Percentiles rank a stretch among this genome's conserved stretches.
Conservation (phyloP, 2,329 filamentous ascomycete species). For the Anthostomella pinea region DNA sequence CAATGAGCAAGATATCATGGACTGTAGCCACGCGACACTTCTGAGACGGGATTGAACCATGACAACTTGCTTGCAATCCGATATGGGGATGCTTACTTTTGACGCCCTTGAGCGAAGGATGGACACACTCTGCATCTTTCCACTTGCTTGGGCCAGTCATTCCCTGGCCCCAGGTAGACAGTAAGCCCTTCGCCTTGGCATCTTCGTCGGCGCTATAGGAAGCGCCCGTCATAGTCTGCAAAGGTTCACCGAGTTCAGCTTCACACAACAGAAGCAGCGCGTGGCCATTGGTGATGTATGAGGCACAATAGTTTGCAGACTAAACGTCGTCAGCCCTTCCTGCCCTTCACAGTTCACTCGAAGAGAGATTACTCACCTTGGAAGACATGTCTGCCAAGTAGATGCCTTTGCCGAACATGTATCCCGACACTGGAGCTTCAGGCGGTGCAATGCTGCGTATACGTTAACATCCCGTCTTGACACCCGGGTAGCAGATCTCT, state of each 20-base stretch:
- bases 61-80: too few relatives aligned
- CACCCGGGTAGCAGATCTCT: too few relatives aligned
- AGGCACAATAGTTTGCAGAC: conserved; percentile 73
- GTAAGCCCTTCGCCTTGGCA: conserved; percentile 57
- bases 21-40: too few relatives aligned
- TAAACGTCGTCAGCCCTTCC: conserved; percentile 14
- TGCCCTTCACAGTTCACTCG: not conserved
- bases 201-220: conserved; percentile 63
- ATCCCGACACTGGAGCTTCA: conserved; percentile 74
- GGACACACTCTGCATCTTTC: conserved; percentile 71
- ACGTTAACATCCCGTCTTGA: too few relatives aligned
- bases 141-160: conserved; percentile 61
- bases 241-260: conserved; percentile 74
- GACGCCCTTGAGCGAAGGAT: conserved; percentile 63
- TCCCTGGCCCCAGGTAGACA: conserved; percentile 71
- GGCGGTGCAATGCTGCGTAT: conserved; percentile 88
- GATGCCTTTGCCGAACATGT: conserved; percentile 90
- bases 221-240: conserved; percentile 58
- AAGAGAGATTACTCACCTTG: conserved; percentile 45
- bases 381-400: conserved; percentile 83
- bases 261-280: conserved; percentile 81
- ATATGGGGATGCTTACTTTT: conserved; percentile 49
- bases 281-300: conserved; percentile 60
- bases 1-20: not conserved
- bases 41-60: too few relatives aligned